phyloP scores from a whole-genome alignment of 306 rosid species.

The Rosa persica region DNA sequence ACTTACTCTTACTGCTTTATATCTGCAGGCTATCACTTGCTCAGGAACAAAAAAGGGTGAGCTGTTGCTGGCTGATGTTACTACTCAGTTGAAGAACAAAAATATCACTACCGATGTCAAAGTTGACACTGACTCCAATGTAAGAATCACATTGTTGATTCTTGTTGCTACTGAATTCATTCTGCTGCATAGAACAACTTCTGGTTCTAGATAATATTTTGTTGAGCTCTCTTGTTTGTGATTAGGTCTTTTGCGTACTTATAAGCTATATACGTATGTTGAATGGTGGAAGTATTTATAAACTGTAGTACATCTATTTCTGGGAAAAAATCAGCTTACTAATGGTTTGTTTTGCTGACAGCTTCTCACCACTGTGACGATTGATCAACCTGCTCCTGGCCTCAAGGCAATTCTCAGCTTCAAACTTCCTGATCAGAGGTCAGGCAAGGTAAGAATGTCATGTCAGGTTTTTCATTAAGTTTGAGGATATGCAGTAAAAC shows the following conservation, averaged over 20 bases:
- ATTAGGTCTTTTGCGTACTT: background rate
- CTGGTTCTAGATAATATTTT: background rate
- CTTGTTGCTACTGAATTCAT: background rate
- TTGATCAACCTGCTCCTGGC: slow-evolving; percentile 78
- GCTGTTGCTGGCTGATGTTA: slow-evolving; percentile 69
- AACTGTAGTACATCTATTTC: background rate
- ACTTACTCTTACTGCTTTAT: background rate
- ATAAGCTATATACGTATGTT: background rate
- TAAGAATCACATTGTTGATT: slow-evolving; percentile 26
- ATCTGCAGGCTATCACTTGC: slow-evolving; percentile 72
- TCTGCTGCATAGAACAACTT: background rate
- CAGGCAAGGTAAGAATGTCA: slow-evolving; percentile 72
- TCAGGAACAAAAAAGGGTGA: slow-evolving; percentile 78
- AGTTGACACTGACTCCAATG: slow-evolving; percentile 79
- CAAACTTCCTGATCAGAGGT: slow-evolving; percentile 85
- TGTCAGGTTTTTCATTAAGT: background rate
- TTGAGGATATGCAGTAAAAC: background rate
- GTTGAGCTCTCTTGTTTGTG: background rate
- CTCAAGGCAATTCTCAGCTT: slow-evolving; percentile 71
- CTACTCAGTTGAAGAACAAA: slow-evolving; percentile 72
- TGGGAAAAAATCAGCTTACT: background rate
- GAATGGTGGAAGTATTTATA: background rate
- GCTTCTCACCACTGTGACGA: slow-evolving; percentile 71
- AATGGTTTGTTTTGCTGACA: slow-evolving; percentile 28
- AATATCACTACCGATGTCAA: slow-evolving; percentile 83